Evolutionary conservation across 805 yeast genomes (phyloP).

Genomic region (Candida mattraensis): DNA sequence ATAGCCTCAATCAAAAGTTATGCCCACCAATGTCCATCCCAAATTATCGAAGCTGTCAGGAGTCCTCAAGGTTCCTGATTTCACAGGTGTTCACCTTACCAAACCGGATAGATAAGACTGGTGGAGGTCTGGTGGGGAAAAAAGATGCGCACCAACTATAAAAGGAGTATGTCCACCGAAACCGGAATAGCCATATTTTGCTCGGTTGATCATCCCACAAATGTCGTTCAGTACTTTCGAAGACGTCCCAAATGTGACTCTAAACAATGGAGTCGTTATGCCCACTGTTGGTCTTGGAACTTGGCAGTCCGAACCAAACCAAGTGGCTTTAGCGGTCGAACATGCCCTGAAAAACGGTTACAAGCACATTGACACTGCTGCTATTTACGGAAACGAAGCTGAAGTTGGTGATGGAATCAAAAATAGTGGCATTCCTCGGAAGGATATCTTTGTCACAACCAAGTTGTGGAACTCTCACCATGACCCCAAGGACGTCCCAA

Average conservation of each 20-base stretch:
- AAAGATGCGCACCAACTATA: too few species aligned
- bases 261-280: conserved; percentile 14
- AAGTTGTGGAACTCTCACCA: conserved; percentile 53
- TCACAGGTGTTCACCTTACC: too few species aligned
- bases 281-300: conserved; percentile 16
- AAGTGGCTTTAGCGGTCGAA: conserved; percentile 56
- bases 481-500: conserved; percentile 36
- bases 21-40: too few species aligned
- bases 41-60: too few species aligned
- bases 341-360: conserved; percentile 67
- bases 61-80: too few species aligned
- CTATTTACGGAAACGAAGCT: conserved; percentile 64
- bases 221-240: too few species aligned
- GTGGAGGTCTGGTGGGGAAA: too few species aligned
- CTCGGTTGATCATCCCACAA: too few species aligned
- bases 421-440: conserved; percentile 42
- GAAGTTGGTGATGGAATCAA: conserved; percentile 56
- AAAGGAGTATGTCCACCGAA: too few species aligned
- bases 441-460: conserved; percentile 60
- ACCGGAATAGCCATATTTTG: too few species aligned
- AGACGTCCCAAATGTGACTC: conserved; percentile 10
- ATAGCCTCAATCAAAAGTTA: too few species aligned
- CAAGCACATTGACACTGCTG: conserved; percentile 78
- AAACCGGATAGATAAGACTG: too few species aligned
- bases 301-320: conserved; percentile 41